phyloP scores from a whole-genome alignment of 2,329 filamentous ascomycete species.

The Atkinsonella texensis region DNA sequence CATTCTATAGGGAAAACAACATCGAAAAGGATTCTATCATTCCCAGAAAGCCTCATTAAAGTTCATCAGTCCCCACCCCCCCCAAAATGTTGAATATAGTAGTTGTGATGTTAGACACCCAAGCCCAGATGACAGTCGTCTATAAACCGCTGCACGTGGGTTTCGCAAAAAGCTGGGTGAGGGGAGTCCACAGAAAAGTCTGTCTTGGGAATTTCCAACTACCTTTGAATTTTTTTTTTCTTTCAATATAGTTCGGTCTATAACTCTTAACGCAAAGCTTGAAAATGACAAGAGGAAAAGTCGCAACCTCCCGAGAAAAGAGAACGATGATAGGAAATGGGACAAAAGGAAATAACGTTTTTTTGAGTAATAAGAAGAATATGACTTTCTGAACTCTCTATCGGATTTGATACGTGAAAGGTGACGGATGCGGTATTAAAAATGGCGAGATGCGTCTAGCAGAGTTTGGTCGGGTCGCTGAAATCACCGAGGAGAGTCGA shows the following conservation, averaged over 20 bases:
- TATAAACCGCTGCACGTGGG: neutral
- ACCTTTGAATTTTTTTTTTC: neutral
- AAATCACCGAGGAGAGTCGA: neutral
- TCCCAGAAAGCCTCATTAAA: neutral
- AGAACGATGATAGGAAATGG: neutral
- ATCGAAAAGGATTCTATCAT: neutral
- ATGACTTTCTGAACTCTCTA: neutral
- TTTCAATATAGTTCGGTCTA: conserved; percentile 2
- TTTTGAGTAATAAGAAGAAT: neutral
- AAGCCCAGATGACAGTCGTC: neutral
- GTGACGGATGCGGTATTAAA: neutral
- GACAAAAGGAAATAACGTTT: neutral
- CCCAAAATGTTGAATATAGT: neutral
- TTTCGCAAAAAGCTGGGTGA: neutral
- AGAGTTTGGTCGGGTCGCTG: neutral
- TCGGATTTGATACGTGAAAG: neutral
- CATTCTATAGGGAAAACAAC: neutral
- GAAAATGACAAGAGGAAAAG: neutral
- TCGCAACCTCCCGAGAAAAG: neutral
- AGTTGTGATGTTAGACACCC: neutral
- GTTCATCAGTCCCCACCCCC: neutral
- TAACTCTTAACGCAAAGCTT: neutral
- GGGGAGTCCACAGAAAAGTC: neutral
- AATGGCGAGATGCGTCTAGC: neutral
- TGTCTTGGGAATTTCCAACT: neutral